Evolutionary conservation across 257 asterid genomes (phyloP), one percentile per base, ranked within the genome.

Genomic region (Penstemon eatonii): DNA sequence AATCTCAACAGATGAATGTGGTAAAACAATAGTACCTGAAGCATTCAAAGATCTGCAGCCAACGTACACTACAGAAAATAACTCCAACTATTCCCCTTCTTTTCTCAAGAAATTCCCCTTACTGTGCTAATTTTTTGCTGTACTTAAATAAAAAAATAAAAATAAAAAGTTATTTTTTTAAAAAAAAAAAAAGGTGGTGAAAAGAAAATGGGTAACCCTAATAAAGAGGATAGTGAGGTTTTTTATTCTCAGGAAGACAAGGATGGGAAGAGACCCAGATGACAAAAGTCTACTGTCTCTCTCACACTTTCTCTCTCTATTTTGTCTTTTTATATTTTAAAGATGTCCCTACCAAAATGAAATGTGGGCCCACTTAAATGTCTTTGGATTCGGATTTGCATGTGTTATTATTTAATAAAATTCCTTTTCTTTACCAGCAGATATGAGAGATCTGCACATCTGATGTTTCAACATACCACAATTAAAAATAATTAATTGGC

Each of bases 361-460:
- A 8, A 2, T 0, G 8, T 10, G 39, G 79, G 55, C 58, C 76
- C 80, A 18, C 42, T 2, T 43, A 10, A 47, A 47, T 37, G 57
- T 13, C 82, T 65, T 77, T 54, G 76, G 73, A 69, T 78, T 69
- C 82, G 62, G 82, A 68, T 60, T 58, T 78, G 64, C 49, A 54
- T 45, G 7, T 13, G 33, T 25, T 25, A 37, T 63, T 56, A 68
- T 15, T 15, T 15, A 46, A 38, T 50, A 47, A 8, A 38, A 5
- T 58, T 41, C 11, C 18, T 13, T 2, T 51, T 59, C 42, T 19
- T 43, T 51, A 8, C 44, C 52, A 49, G 42, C 71, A 40, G 59
- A 25, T 25, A 25, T 25, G 33, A 25, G 33, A 25, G 33, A 25
- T 25, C 33, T 1, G 2, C 33, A 51, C 50, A 42, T 57, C 73